phyloP scores from a whole-genome alignment of 192 early-diverging fungal genomes.

The Coemansia sp. region DNA sequence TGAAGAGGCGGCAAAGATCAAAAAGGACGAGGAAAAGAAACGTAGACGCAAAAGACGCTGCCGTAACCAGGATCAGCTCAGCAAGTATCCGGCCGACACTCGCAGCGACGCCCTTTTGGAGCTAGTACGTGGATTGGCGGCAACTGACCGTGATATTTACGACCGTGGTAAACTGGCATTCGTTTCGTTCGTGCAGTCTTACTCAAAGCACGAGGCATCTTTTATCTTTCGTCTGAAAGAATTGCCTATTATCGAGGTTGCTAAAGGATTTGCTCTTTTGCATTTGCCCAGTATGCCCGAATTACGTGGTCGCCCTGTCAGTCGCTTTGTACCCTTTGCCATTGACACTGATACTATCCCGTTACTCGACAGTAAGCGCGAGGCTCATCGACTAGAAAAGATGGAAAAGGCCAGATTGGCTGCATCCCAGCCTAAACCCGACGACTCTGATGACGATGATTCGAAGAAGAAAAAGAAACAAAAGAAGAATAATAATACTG shows the following conservation, averaged over 20 bases:
- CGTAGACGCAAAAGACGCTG: neutral
- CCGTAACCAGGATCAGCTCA: constrained; percentile 5
- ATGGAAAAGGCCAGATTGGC: constrained; percentile 53
- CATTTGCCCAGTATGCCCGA: constrained; percentile 95
- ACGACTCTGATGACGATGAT: neutral
- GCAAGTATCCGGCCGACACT: constrained; percentile 49
- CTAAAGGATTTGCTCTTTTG: constrained; percentile 79
- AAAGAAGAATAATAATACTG: constrained; percentile 33
- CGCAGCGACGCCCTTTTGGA: constrained; percentile 59
- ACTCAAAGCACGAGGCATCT: constrained; percentile 90
- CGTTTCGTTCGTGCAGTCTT: constrained; percentile 88
- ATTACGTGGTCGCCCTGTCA: constrained; percentile 56
- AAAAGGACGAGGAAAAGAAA: constrained; percentile 7
- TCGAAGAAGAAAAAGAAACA: constrained; percentile 8
- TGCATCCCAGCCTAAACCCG: neutral
- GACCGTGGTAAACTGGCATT: constrained; percentile 84
- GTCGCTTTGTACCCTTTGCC: constrained; percentile 31
- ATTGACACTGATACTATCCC: constrained; percentile 54
- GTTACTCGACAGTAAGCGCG: constrained; percentile 45
- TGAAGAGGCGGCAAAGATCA: constrained; percentile 7
- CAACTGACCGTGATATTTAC: constrained; percentile 76
- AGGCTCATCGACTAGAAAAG: constrained; percentile 52
- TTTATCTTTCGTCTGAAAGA: constrained; percentile 91
- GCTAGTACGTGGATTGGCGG: constrained; percentile 60
- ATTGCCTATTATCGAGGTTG: constrained; percentile 77